Base-by-base conservation (phyloP, 148 eudicot species). In the Rhododendron williamsianum region DNA sequence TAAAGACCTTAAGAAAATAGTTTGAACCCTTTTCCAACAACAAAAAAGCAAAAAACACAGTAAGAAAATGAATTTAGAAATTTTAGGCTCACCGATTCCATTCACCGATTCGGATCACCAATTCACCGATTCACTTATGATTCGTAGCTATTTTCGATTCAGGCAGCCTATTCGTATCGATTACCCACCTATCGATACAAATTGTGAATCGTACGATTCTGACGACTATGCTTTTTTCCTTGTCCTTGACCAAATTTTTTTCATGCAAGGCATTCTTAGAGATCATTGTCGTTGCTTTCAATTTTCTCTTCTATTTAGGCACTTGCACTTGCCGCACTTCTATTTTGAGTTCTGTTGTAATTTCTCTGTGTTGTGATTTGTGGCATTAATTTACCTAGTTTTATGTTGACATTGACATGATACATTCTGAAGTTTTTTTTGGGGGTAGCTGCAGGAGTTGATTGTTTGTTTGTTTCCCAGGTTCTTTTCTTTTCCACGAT, bases 401-500 rank as follows among this genome's bases (percentile, higher is more conserved):
- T 73, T 18, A 41, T 7, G 13, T 76, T 4, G 3, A 35, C 33
- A 25, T 86, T 54, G 19, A 12, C 21, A 0, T 43, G 48, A 48
- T 82, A 65, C 4, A 67, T n/a, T 27, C 2, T 0, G 9, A 35
- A 36, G 3, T 3, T 6, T 2, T 21, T 5, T 5, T 12, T 3
- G 21, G 36, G 38, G 38, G 27, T n/a, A 4, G 5, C 11, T 60
- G 63, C 30, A 30, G 60, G 25, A 4, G 19, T 86, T 43, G 35
- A 38, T 4, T 72, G 21, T 71, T 65, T 45, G 35, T 38, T 67
- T 81, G 54, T 43, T 83, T 77, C 87, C 86, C 91, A 97, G 99
- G 95, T 97, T 80, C 97, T 97, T 88, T 90, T 97, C 77, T 97
- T 97, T 87, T 97, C 98, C 63, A 97, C 99, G 78, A 97, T 97